Base-by-base conservation (phyloP, 495 filamentous ascomycete genomes). In the Glutinoglossum americanum region DNA sequence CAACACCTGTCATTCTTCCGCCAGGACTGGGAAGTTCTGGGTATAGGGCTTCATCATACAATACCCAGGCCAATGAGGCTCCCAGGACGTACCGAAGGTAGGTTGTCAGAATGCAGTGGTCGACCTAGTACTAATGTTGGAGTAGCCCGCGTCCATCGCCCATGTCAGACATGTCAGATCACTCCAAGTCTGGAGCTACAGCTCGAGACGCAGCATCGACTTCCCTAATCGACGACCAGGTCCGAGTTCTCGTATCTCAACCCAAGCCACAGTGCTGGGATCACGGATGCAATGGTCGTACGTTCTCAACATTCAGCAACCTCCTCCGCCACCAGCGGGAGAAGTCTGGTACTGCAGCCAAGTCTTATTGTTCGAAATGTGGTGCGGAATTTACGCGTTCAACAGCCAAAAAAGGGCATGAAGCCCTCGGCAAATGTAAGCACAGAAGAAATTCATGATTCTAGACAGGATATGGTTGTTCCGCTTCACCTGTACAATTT, bases 281-380 rank as follows among this genome's bases (percentile, higher is more conserved):
- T 51, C 89, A 95, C 62, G 89, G 88, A 9, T 95, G 89, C 74
- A 93, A 94, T 64, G 89, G 89, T 28, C 81, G 89, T 17, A 84
- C 92, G 63, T 95, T 95, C 66, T 93, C 87, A 1, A 95, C 89
- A 13, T 95, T 95, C 66, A 93, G 87, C 79, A 95, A 95, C 66
- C 77, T 95, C 0, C 74, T 95, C 5, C 77, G 89, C 39, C 89
- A 95, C 64, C 89, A 95, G 65, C 79, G 89, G n/a, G 89, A 95
- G 66, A 94, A 92, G 66, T 90, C 86, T 1, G 89, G 89, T 9
- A 86, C 85, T 19, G 87, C 89, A 37, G 72, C 83, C 10, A 94
- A 94, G 67, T 86, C 87, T 15, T 80, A 80, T 45, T 95, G 89
- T 62, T 87, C 85, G 17, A 79, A 85, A 58, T 95, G 89, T 64